Conservation (phyloP, 805 yeast species). For the Candida alai region DNA sequence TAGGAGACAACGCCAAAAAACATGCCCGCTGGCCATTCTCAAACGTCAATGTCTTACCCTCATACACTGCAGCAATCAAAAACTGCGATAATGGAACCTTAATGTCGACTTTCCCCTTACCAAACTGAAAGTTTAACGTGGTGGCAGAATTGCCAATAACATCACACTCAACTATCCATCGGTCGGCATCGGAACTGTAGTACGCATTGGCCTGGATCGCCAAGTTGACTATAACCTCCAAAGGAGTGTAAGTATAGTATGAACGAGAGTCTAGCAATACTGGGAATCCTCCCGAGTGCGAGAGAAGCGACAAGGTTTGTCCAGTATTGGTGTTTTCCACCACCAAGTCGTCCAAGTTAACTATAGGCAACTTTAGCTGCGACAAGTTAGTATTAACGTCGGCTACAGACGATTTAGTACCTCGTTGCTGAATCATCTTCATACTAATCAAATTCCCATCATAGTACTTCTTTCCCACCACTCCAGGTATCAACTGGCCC, state of each 20-base stretch:
- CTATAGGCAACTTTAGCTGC: slow-evolving; percentile 25
- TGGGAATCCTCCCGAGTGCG: slow-evolving; percentile 37
- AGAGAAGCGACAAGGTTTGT: slow-evolving; percentile 26
- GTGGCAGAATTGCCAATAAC: slow-evolving; percentile 45
- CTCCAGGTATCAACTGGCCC: slow-evolving; percentile 54
- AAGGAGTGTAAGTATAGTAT: slow-evolving; percentile 49
- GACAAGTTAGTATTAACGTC: slow-evolving; percentile 12
- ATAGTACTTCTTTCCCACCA: slow-evolving; percentile 46
- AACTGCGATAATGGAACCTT: slow-evolving; percentile 48
- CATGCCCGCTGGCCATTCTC: slow-evolving; percentile 58
- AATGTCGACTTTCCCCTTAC: slow-evolving; percentile 47
- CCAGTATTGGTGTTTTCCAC: slow-evolving; percentile 34
- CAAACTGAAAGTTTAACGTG: slow-evolving; percentile 49
- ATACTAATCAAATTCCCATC: slow-evolving; percentile 47
- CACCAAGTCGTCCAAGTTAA: slow-evolving; percentile 21
- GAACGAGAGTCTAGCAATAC: slow-evolving; percentile 58
- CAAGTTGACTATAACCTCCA: slow-evolving; percentile 50
- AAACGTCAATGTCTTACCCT: slow-evolving; percentile 41
- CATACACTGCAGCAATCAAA: slow-evolving; percentile 34
- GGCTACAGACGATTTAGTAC: slow-evolving; percentile 43
- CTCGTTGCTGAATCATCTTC: slow-evolving; percentile 44
- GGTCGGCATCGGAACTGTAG: slow-evolving; percentile 41
- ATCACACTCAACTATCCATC: slow-evolving; percentile 65
- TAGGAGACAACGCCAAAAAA: slow-evolving; percentile 48
- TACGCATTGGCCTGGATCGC: slow-evolving; percentile 70